A percentile compares a stretch with the other conserved stretches of the same genome.
phyloP scores from a whole-genome alignment of 2,329 filamentous ascomycete genomes.

The Macroventuria anomochaeta region DNA sequence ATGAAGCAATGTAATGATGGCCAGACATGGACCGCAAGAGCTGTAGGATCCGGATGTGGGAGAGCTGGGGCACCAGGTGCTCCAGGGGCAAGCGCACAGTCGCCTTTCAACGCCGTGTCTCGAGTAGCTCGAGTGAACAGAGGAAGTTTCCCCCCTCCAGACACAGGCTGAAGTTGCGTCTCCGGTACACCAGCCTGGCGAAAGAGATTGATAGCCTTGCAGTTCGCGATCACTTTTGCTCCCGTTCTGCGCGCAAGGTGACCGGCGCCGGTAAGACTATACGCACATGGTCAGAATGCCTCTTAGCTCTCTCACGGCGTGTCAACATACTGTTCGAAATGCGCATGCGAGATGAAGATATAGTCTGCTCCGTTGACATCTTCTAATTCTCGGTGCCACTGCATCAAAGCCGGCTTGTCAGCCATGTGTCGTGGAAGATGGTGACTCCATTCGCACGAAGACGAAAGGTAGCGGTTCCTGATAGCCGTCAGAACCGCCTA shows the following conservation, averaged over 20 bases:
- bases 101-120: not conserved
- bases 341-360: not conserved
- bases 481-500: too few species aligned
- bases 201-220: not conserved
- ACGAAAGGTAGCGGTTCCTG: not conserved
- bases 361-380: not conserved
- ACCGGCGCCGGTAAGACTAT: not conserved
- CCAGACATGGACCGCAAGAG: not conserved
- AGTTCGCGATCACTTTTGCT: not conserved
- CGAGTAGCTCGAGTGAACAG: not conserved
- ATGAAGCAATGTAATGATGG: not conserved
- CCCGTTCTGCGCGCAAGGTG: not conserved
- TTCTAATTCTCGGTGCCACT: not conserved
- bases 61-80: not conserved
- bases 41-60: not conserved
- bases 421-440: not conserved
- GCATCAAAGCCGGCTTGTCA: not conserved
- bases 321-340: not conserved
- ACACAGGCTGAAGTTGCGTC: not conserved
- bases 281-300: constrained; percentile 3
- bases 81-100: not conserved
- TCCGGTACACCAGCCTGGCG: not conserved
- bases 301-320: too few species aligned
- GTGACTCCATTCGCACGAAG: not conserved
- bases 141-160: not conserved